These are phyloP conservation scores for Dovyalis caffra DNA, from an alignment of 345 rosid genomes.

Conservation along the genomic window DNA sequence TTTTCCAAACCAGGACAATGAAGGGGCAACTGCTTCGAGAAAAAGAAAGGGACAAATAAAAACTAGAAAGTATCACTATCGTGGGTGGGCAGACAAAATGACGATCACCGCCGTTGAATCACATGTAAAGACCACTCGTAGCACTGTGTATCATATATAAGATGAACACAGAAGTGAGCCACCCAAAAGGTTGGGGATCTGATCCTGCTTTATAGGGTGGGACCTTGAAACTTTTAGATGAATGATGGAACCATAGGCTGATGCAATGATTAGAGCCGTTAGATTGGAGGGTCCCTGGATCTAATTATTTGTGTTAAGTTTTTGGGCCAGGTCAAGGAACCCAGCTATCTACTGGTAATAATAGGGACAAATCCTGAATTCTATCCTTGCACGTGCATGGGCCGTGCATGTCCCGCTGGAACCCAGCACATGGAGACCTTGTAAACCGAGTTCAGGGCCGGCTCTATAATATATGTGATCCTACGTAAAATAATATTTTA, in stretches of 20 bases:
- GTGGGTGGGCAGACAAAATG: too few relatives aligned
- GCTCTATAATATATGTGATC: too few relatives aligned
- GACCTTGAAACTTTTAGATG: constrained; percentile 15
- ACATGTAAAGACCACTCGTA: too few relatives aligned
- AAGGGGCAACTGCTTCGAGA: too few relatives aligned
- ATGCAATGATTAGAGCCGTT: constrained; percentile 33
- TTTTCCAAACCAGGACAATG: too few relatives aligned
- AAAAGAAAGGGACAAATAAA: too few relatives aligned
- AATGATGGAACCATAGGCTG: constrained; percentile 10
- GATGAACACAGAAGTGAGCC: neutral
- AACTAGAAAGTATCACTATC: too few relatives aligned
- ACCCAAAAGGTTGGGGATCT: neutral
- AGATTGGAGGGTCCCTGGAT: constrained; percentile 17
- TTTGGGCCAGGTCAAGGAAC: too few relatives aligned
- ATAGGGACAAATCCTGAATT: neutral
- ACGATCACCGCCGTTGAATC: too few relatives aligned
- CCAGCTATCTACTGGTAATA: too few relatives aligned
- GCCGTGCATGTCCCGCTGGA: constrained; percentile 16
- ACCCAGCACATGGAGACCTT: constrained; percentile 1
- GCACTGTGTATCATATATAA: too few relatives aligned
- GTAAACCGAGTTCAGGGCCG: neutral
- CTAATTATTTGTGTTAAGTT: neutral
- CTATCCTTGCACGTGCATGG: constrained; percentile 20
- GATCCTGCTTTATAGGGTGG: constrained; percentile 4
- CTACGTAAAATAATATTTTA: too few relatives aligned